Base-by-base conservation (phyloP, 2,329 filamentous ascomycete genomes). In the Diplodia seriata region DNA sequence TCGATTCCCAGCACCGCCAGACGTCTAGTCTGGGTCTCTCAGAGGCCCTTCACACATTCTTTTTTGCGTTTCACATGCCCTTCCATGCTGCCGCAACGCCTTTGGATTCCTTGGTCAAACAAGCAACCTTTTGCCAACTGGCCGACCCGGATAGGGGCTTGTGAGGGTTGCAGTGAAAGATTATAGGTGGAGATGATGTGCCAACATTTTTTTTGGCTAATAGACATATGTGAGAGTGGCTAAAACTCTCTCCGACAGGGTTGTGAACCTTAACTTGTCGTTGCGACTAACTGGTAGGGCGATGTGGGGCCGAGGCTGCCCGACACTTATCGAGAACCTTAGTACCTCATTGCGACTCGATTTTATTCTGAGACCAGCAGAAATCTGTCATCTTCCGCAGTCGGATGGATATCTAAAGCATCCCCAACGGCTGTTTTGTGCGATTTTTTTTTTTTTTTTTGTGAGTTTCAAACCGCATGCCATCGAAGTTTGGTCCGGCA, bases 1-100 rank as follows among this genome's bases (percentile, higher is more conserved):
- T 47, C 43, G 43, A 47, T 47, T 47, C 43, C 43, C 43, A 47
- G 43, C 18, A 47, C 43, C 43, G 43, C 43, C 43, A 47, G n/a
- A 20, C 43, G 43, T 11, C n/a, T 3, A n/a, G 43, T 20, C n/a
- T 47, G 43, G n/a, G 43, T 14, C 43, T 47, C 43, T 11, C 43
- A 47, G 43, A 47, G 43, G 43, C n/a, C n/a, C 43, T 7, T 1
- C 1, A n/a, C 3, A n/a, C 3, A 18, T 47, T 11, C 20, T 5
- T 47, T 47, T 47, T 47, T 47, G 43, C 43, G 1, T 8, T n/a
- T n/a, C 8, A 8, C n/a, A 33, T n/a, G 7, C 9, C 3, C 18
- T n/a, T 8, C 9, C 38, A 6, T 18, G 4, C 38, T 43, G 38
- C 4, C 1, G 38, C 4, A 43, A 15, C 9, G 3, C 8, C 9